Evolutionary conservation across 352 stramenopile genomes (phyloP).

Genomic region (Globisporangium iwayamae): DNA sequence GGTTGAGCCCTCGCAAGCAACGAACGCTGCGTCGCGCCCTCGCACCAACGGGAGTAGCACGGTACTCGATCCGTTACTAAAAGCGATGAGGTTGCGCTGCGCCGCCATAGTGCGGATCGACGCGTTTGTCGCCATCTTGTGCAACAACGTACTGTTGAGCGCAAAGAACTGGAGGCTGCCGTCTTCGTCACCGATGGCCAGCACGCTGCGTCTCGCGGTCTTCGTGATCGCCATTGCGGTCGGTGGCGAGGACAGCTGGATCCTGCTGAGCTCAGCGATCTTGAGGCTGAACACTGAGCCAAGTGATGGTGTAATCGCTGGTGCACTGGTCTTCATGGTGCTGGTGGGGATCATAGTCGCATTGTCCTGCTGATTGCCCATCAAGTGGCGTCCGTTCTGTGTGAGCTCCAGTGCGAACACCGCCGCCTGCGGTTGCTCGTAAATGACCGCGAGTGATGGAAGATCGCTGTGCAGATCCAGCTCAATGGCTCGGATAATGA

Average conservation of each 20-base stretch:
- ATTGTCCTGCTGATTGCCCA: conserved; percentile 11
- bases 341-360: background rate
- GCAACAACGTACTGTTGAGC: conserved; percentile 44
- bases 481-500: conserved; percentile 14
- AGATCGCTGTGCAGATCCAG: conserved; percentile 19
- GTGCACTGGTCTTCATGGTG: background rate
- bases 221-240: conserved; percentile 17
- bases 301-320: background rate
- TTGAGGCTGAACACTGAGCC: background rate
- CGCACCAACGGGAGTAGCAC: conserved; percentile 32
- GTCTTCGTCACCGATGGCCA: conserved; percentile 17
- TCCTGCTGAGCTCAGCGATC: background rate
- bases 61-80: conserved; percentile 29
- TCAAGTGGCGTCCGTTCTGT: conserved; percentile 9
- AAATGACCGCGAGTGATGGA: conserved; percentile 21
- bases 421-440: conserved; percentile 1
- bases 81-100: conserved; percentile 36
- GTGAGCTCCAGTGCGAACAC: conserved; percentile 27
- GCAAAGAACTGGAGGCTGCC: conserved; percentile 27
- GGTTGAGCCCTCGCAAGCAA: conserved; percentile 38
- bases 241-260: conserved; percentile 14
- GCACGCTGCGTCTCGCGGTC: conserved; percentile 19
- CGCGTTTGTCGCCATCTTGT: conserved; percentile 26
- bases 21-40: conserved; percentile 22
- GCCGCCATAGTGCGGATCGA: conserved; percentile 25